Evolutionary conservation across 2,329 filamentous ascomycete genomes (phyloP).

Genomic region (Aspergillus sp.): DNA sequence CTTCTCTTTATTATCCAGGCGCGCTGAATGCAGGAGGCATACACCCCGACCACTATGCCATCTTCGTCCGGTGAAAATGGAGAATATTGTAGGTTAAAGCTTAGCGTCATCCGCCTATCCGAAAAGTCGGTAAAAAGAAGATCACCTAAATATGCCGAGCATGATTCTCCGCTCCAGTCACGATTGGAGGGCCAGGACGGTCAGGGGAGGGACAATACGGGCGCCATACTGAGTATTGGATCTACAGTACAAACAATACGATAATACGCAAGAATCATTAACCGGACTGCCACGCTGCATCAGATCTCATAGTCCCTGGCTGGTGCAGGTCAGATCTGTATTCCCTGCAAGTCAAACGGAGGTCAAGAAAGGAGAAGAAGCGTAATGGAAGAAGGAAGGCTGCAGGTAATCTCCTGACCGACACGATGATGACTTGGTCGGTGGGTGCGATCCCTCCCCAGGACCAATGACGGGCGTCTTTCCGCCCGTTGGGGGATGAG

Average conservation of each 20-base stretch:
- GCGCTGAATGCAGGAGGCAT: too few species aligned
- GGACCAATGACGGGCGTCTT: constrained; percentile 4
- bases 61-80: too few species aligned
- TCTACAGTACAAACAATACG: background rate
- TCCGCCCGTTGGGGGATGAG: background rate
- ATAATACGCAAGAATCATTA: background rate
- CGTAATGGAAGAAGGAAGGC: constrained; percentile 12
- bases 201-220: too few species aligned
- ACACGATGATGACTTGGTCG: constrained; percentile 1
- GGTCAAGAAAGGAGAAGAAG: constrained; percentile 13
- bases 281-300: constrained; percentile 1
- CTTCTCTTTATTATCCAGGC: too few species aligned
- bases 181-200: background rate
- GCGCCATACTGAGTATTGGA: background rate
- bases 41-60: too few species aligned
- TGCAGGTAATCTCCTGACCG: constrained; percentile 20
- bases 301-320: constrained; percentile 19
- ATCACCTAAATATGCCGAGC: background rate
- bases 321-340: constrained; percentile 20
- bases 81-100: background rate
- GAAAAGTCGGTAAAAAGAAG: constrained; percentile 9
- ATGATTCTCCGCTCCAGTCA: too few species aligned
- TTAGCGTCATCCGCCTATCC: background rate
- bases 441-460: background rate
- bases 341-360: constrained; percentile 22